phyloP scores from a whole-genome alignment of 768 basidiomycete genomes.

The Tubosaeta brunneosetosa region DNA sequence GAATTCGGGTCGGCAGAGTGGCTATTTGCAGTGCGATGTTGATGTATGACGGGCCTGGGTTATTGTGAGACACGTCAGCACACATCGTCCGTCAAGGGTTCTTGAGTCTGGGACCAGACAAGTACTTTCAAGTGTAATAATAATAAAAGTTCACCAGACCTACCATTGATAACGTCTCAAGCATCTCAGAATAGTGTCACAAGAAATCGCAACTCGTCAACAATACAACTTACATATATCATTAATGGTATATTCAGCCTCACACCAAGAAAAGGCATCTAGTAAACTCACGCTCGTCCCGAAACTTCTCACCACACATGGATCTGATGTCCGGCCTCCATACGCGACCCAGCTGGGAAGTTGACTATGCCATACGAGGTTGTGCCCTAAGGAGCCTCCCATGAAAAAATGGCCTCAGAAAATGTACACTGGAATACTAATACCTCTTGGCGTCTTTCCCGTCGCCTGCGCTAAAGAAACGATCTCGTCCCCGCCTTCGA shows the following conservation, averaged over 20 bases:
- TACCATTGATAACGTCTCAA: slow-evolving; percentile 22
- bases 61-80: slow-evolving; percentile 48
- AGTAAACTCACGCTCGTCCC: slow-evolving; percentile 9
- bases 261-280: background rate
- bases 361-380: slow-evolving; percentile 16
- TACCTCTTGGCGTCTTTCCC: slow-evolving; percentile 19
- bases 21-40: slow-evolving; percentile 42
- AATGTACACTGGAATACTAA: background rate
- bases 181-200: slow-evolving; percentile 9
- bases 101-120: background rate
- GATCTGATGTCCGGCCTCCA: slow-evolving; percentile 11
- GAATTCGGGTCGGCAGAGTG: slow-evolving; percentile 27
- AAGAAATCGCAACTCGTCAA: background rate
- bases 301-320: slow-evolving; percentile 17
- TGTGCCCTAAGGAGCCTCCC: slow-evolving; percentile 11
- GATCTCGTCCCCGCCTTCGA: slow-evolving; percentile 19
- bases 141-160: background rate
- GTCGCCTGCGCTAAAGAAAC: slow-evolving; percentile 16
- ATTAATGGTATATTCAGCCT: background rate
- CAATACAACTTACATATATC: slow-evolving; percentile 10
- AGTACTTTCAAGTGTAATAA: background rate
- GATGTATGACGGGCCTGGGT: slow-evolving; percentile 46
- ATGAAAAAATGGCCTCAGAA: background rate
- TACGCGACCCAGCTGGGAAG: slow-evolving; percentile 15
- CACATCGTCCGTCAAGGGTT: slow-evolving; percentile 50